Evolutionary conservation across 2,329 filamentous ascomycete species (phyloP), one percentile per base, ranked within the genome.

Genomic region (Aspergillus uvarum): DNA sequence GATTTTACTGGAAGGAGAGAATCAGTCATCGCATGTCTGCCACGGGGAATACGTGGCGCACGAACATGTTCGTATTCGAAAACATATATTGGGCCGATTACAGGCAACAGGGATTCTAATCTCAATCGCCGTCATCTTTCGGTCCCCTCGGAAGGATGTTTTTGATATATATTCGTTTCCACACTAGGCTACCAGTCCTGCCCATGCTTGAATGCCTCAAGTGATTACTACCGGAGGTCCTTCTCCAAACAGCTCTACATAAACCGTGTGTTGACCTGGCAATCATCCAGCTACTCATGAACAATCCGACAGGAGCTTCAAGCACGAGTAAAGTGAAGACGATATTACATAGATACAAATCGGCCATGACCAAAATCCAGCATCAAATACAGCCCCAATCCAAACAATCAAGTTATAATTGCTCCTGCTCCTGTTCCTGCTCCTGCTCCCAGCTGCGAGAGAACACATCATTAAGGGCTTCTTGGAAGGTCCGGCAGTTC

Each of bases 401-500:
- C 16, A 3, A 19, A 16, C 0, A 12, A 44, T 19, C 16, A 1
- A 2, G 1, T 44, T 44, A 44, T 1, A 44, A 53, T 47, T 51
- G 50, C 47, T 55, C 64, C 42, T 63, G 61, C 19, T 66, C 64
- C 56, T 22, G 21, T n/a, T n/a, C n/a, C n/a, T 71, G 65, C 1
- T 75, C 72, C 58, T 76, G 74, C 58, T 80, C 78, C 79, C 79
- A 81, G 51, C 70, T 75, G 29, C 82, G 78, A 6, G 81, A 81
- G 63, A 88, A 87, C 5, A 89, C 84, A 63, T 87, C 81, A 60
- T 84, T 81, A 54, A 89, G 74, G 0, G 85, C 85, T 42, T 87
- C 83, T 67, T 87, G 85, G 66, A 88, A 85, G 2, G 86, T 82
- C 51, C 85, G 82, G 42, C 86, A 85, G 63, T 89, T 88, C 79